Conservation (phyloP, 768 basidiomycete species). For the Xerocomellus intermedius region DNA sequence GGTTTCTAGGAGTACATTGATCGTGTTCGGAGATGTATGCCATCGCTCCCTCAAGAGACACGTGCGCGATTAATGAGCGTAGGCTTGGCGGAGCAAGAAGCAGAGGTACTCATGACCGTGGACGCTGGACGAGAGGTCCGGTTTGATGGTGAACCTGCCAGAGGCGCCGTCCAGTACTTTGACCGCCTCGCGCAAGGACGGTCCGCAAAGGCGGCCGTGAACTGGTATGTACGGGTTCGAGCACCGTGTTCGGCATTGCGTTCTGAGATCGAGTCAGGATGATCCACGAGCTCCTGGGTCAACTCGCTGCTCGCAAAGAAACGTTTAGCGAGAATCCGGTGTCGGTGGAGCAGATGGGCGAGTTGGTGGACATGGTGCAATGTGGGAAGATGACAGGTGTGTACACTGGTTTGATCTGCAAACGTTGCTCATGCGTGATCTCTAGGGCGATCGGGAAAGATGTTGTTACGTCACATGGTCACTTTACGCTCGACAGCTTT, state of each 20-base stretch:
- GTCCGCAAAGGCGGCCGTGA: constrained; percentile 70
- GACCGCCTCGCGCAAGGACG: constrained; percentile 58
- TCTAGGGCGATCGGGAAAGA: constrained; percentile 75
- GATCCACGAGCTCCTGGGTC: constrained; percentile 82
- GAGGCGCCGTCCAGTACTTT: constrained; percentile 75
- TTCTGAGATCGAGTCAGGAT: constrained; percentile 54
- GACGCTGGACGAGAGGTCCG: constrained; percentile 63
- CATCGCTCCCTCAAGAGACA: constrained; percentile 72
- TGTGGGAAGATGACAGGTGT: constrained; percentile 66
- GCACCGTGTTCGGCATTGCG: not conserved
- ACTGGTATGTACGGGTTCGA: constrained; percentile 60
- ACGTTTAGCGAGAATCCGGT: constrained; percentile 61
- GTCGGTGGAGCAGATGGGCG: constrained; percentile 62
- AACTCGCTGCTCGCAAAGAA: constrained; percentile 58
- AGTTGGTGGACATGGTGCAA: constrained; percentile 75
- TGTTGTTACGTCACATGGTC: constrained; percentile 72
- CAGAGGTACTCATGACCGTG: constrained; percentile 72
- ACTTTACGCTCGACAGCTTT: constrained; percentile 37
- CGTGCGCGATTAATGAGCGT: constrained; percentile 54
- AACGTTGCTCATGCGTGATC: not conserved
- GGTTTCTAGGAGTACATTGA: constrained; percentile 60
- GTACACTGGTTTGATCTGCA: not conserved
- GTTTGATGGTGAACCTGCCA: constrained; percentile 53
- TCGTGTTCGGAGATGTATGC: constrained; percentile 51
- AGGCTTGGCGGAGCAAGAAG: constrained; percentile 60